Evolutionary conservation across 768 basidiomycete species (phyloP).

Genomic region (Kwoniella europaea): DNA sequence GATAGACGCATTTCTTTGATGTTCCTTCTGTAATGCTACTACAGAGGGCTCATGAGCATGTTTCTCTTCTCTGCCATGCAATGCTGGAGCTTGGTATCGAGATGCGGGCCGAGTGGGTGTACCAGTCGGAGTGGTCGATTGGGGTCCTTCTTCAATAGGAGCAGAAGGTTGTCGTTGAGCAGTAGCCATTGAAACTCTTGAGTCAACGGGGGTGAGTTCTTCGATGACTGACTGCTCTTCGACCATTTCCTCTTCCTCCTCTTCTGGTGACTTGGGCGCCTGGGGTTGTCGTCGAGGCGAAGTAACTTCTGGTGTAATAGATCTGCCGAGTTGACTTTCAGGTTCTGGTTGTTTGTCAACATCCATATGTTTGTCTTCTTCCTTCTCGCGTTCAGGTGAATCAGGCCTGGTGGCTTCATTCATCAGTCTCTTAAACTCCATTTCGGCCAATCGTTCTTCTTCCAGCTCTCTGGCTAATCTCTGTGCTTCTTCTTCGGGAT

Average conservation of each 20-base stretch:
- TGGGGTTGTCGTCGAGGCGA: not conserved
- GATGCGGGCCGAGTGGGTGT: conserved; percentile 26
- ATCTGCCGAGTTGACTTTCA: not conserved
- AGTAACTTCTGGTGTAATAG: conserved; percentile 14
- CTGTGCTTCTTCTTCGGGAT: conserved; percentile 38
- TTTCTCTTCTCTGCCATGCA: conserved; percentile 18
- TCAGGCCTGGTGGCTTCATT: conserved; percentile 21
- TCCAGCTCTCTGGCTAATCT: conserved; percentile 37
- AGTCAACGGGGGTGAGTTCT: conserved; percentile 7
- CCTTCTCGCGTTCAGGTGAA: conserved; percentile 6
- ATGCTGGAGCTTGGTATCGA: not conserved
- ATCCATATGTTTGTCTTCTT: conserved; percentile 21
- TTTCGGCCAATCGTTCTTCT: conserved; percentile 35
- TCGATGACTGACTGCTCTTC: conserved; percentile 25
- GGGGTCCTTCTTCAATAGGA: not conserved
- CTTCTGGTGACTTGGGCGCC: conserved; percentile 23
- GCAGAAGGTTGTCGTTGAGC: conserved; percentile 7
- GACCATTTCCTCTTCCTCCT: conserved; percentile 30
- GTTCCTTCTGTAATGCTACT: conserved; percentile 8
- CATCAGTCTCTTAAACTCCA: conserved; percentile 40
- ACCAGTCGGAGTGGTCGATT: conserved; percentile 38
- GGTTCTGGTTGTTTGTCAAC: conserved; percentile 1
- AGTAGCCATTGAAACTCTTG: conserved; percentile 3
- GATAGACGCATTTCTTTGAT: not conserved
- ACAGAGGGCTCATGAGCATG: conserved; percentile 23